Evolutionary conservation across 176 grass and related monocot species (phyloP).

Genomic region (Zea luxurians): DNA sequence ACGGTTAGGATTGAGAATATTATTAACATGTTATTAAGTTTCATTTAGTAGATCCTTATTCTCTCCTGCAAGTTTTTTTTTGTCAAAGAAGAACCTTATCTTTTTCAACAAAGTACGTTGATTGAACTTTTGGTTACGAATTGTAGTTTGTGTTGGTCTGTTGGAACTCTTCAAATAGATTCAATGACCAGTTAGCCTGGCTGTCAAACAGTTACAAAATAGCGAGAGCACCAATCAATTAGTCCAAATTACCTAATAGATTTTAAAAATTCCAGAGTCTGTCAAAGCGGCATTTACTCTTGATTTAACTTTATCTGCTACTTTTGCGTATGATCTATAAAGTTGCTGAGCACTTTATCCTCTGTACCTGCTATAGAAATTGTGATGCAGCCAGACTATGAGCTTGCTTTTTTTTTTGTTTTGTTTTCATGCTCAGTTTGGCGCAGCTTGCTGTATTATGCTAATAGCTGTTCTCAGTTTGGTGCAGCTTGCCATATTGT

Average conservation of each 20-base stretch:
- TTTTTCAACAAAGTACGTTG: background rate
- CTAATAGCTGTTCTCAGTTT: background rate
- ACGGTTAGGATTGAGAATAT: background rate
- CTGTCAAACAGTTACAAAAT: background rate
- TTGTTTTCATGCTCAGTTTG: background rate
- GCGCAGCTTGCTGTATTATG: background rate
- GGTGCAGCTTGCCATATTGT: background rate
- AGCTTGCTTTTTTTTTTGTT: background rate
- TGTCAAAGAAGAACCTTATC: background rate
- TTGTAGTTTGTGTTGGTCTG: background rate
- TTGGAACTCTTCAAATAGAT: background rate
- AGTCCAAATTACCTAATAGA: background rate
- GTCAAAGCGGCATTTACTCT: background rate
- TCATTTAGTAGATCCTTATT: background rate
- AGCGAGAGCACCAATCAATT: background rate
- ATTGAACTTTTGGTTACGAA: background rate
- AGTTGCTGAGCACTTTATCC: background rate
- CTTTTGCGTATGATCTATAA: background rate
- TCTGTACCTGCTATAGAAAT: background rate
- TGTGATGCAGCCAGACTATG: background rate
- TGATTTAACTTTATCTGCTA: background rate
- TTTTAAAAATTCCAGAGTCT: background rate
- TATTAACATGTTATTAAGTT: background rate
- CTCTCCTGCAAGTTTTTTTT: background rate
- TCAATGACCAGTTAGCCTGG: background rate